These are phyloP conservation scores for Nakazawaea holstii DNA, from an alignment of 805 yeast species.

Conservation along the genomic window DNA sequence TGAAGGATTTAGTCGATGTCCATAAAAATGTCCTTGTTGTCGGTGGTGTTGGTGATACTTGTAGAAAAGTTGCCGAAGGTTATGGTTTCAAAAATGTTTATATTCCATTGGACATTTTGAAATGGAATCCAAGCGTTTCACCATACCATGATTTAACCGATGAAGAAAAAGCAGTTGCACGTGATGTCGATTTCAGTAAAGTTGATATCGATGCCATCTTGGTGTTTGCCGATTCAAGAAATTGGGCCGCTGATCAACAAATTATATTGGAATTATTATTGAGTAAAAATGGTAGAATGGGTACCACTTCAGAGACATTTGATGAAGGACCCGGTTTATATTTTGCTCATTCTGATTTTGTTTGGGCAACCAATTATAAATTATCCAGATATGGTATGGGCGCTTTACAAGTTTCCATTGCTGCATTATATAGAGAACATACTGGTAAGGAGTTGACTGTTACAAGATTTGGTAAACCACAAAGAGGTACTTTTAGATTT, in stretches of 20 bases:
- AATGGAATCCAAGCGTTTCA: slow-evolving; percentile 82
- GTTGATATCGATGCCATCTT: slow-evolving; percentile 71
- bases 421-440: slow-evolving; percentile 78
- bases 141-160: slow-evolving; percentile 79
- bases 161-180: slow-evolving; percentile 55
- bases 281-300: slow-evolving; percentile 78
- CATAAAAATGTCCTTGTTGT: slow-evolving; percentile 77
- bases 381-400: slow-evolving; percentile 91
- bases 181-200: slow-evolving; percentile 61
- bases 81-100: slow-evolving; percentile 82
- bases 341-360: slow-evolving; percentile 88
- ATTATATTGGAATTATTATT: slow-evolving; percentile 76
- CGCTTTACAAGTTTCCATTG: slow-evolving; percentile 83
- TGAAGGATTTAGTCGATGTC: slow-evolving; percentile 69
- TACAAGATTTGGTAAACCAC: slow-evolving; percentile 86
- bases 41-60: slow-evolving; percentile 84
- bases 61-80: slow-evolving; percentile 75
- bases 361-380: slow-evolving; percentile 87
- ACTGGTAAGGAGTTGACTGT: slow-evolving; percentile 79
- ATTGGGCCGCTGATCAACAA: slow-evolving; percentile 93
- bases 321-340: slow-evolving; percentile 79
- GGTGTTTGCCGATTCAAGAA: slow-evolving; percentile 88
- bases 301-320: slow-evolving; percentile 64
- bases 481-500: slow-evolving; percentile 77
- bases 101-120: slow-evolving; percentile 76